Conservation (phyloP, 345 rosid genomes). For the Barbarea vulgaris region DNA sequence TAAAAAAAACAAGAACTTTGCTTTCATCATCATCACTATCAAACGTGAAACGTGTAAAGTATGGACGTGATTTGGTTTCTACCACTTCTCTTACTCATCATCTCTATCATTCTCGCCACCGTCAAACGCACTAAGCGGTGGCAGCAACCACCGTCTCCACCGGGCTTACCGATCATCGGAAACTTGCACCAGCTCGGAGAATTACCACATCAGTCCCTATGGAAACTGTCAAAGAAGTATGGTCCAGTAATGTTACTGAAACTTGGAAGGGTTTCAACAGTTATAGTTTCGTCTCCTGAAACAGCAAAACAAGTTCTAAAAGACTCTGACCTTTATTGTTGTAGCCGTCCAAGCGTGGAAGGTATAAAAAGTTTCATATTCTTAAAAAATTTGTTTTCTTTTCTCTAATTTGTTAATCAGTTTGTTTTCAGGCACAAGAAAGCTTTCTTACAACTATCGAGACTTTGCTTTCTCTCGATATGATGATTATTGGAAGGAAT, state of each 20-base stretch:
- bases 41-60: constrained; percentile 25
- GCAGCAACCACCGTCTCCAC: constrained; percentile 43
- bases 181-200: constrained; percentile 53
- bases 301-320: constrained; percentile 37
- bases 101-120: constrained; percentile 18
- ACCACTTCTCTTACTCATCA: constrained; percentile 26
- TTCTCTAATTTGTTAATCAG: background rate
- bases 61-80: constrained; percentile 32
- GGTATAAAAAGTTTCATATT: background rate
- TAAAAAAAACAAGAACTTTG: constrained; percentile 18
- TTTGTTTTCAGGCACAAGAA: constrained; percentile 24
- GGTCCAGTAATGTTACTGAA: constrained; percentile 38
- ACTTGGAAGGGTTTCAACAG: constrained; percentile 35
- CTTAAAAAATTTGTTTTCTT: background rate
- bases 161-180: constrained; percentile 47
- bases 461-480: constrained; percentile 43
- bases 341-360: constrained; percentile 46
- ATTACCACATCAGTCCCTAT: constrained; percentile 34
- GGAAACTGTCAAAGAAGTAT: constrained; percentile 31
- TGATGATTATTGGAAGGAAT: constrained; percentile 44
- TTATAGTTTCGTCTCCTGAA: constrained; percentile 36
- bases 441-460: constrained; percentile 40
- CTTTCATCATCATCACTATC: constrained; percentile 20
- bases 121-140: constrained; percentile 5
- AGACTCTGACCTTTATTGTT: constrained; percentile 44